Percentiles rank a stretch among this genome's conserved stretches.
Conservation (phyloP, 108 stramenopile genomes). For the Conticribra weissflogii region DNA sequence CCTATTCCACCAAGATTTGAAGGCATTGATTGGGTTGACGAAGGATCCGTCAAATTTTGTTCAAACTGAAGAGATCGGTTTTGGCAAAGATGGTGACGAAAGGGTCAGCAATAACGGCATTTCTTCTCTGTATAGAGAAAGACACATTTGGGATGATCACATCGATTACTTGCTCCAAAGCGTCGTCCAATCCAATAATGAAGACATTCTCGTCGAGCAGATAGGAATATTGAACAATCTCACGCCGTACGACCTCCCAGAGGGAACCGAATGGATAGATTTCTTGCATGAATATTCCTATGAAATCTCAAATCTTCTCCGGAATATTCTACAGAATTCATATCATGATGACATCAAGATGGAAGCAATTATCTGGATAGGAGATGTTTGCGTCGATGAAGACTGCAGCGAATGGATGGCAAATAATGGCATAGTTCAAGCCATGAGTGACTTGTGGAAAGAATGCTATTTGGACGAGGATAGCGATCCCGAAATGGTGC, state of each 20-base stretch:
- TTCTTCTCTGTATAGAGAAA: constrained; percentile 22
- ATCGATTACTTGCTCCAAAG: constrained; percentile 12
- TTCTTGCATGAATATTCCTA: constrained; percentile 23
- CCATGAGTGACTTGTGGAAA: constrained; percentile 14
- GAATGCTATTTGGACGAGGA: constrained; percentile 3
- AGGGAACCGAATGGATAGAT: constrained; percentile 40
- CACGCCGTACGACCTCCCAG: constrained; percentile 31
- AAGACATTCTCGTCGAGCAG: constrained; percentile 36
- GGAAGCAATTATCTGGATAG: constrained; percentile 33
- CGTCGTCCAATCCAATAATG: constrained; percentile 17
- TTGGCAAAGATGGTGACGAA: neutral
- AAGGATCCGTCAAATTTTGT: constrained; percentile 18
- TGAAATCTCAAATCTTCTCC: constrained; percentile 6
- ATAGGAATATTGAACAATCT: constrained; percentile 34
- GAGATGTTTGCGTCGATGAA: constrained; percentile 30
- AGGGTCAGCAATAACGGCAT: neutral
- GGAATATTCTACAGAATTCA: constrained; percentile 14
- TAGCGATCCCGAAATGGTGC: constrained; percentile 26
- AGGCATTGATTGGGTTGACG: constrained; percentile 8
- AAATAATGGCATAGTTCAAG: constrained; percentile 19
- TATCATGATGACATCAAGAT: constrained; percentile 33
- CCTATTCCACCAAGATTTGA: neutral
- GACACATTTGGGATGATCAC: constrained; percentile 35
- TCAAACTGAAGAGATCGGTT: neutral
- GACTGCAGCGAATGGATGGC: constrained; percentile 43